A percentile compares a stretch with the other conserved stretches of the same genome.
These are phyloP conservation scores for Camellia lanceoleosa DNA, from an alignment of 148 eudicot genomes.

Conservation along the genomic window DNA sequence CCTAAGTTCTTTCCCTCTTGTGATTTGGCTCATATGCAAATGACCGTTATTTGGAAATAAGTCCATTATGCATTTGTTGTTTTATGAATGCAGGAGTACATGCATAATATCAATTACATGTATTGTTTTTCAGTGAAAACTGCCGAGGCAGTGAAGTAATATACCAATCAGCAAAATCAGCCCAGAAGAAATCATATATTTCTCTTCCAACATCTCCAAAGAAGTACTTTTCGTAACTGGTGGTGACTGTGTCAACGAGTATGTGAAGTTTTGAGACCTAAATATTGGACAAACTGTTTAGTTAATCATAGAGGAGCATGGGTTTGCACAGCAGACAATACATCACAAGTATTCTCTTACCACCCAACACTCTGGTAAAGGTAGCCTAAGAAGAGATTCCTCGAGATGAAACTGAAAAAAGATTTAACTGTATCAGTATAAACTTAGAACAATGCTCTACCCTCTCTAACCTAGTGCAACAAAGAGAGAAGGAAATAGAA, in stretches of 20 bases:
- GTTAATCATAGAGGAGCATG: not conserved
- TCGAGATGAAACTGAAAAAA: slow-evolving; percentile 64
- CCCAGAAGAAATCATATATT: slow-evolving; percentile 93
- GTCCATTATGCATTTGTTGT: not conserved
- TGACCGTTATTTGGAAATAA: no score
- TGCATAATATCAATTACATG: not conserved
- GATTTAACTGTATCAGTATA: not conserved
- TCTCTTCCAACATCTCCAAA: slow-evolving; percentile 98
- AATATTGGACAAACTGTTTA: slow-evolving; percentile 20
- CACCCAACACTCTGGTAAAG: slow-evolving; percentile 97
- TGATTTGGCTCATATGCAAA: no score
- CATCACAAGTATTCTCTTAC: slow-evolving; percentile 44
- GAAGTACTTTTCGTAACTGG: slow-evolving; percentile 86
- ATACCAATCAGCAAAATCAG: slow-evolving; percentile 99
- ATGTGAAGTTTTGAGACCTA: slow-evolving; percentile 95
- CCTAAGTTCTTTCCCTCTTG: no score
- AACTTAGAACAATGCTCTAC: slow-evolving; percentile 5
- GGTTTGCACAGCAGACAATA: not conserved
- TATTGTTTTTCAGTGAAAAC: not conserved
- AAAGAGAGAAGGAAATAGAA: not conserved
- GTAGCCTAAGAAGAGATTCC: slow-evolving; percentile 57
- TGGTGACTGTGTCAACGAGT: slow-evolving; percentile 75
- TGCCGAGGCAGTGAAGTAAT: slow-evolving; percentile 4
- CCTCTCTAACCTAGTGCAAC: not conserved
- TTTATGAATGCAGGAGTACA: not conserved